These are phyloP conservation scores for Pyricularia grisea DNA, from an alignment of 2,329 filamentous ascomycete genomes.

Conservation along the genomic window DNA sequence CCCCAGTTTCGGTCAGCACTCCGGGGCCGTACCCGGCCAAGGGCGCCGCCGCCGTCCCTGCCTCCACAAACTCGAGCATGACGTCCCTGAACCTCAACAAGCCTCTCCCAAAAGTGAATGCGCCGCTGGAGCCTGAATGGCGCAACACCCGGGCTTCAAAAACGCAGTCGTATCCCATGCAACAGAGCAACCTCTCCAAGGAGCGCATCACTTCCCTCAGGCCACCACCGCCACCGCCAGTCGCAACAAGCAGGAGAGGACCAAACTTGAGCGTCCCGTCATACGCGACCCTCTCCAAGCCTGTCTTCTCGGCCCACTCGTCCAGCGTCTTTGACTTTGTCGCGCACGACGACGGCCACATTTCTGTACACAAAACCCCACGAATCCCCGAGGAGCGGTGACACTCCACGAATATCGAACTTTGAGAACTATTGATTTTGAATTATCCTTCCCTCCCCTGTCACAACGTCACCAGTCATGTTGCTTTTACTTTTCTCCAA, in stretches of 20 bases:
- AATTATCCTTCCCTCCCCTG: neutral
- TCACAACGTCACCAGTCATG: neutral
- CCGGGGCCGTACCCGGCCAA: neutral
- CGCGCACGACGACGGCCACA: conserved; percentile 11
- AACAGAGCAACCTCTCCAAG: neutral
- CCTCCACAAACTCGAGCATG: neutral
- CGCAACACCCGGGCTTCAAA: neutral
- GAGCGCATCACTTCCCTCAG: neutral
- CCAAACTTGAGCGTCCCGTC: neutral
- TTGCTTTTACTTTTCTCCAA: neutral
- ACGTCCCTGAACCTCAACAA: conserved; percentile 16
- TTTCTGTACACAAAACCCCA: conserved; percentile 10
- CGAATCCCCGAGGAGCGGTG: neutral
- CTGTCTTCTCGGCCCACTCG: conserved; percentile 1
- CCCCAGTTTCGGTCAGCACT: neutral
- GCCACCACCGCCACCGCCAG: neutral
- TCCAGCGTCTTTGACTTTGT: conserved; percentile 10
- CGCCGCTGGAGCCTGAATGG: neutral
- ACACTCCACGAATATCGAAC: neutral
- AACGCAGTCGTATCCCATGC: neutral
- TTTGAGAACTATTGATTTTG: neutral
- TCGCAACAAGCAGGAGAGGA: neutral
- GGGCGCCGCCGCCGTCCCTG: neutral
- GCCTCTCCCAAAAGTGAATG: conserved; percentile 14
- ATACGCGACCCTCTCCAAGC: neutral